Base-by-base conservation (phyloP, 345 rosid genomes). In the Arabidopsis arenosa region DNA sequence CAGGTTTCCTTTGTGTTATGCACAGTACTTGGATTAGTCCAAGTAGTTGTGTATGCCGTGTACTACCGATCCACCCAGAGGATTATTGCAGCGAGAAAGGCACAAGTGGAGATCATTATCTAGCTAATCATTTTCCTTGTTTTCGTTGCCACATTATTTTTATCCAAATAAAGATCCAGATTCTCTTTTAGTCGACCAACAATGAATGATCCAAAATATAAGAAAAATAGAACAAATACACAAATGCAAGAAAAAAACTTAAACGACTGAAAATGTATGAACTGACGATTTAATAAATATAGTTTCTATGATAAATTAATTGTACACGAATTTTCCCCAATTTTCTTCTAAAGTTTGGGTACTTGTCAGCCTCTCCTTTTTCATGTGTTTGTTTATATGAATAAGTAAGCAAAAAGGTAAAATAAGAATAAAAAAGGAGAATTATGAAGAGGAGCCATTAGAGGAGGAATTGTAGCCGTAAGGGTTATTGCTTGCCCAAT, bases 401-500 rank as follows among this genome's bases (percentile, higher is more conserved):
- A 43, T 10, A 52, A 30, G 9, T 53, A 61, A 43, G 48, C 18
- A 60, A 61, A 68, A 49, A 26, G 5, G 8, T 12, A 39, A 55
- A n/a, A 37, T 3, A 6, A 37, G 36, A n/a, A 35, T 0, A 32
- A 44, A 54, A 54, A 41, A 45, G 8, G 26, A 75, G 55, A 40
- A 10, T 23, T 35, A 75, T 9, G 63, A 52, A 39, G 79, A 13
- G 63, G 79, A 11, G 69, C 69, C 79, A 51, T 75, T 75, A 40
- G 74, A 52, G 48, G 90, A 58, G 41, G 93, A 78, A 57, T 51
- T 87, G 51, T 92, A 90, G 76, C 99, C 99, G 61, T 92, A 87
- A 13, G 99, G 97, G 74, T 95, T 92, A 78, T 92, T 89, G 87
- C 91, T 86, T 9, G 99, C 97, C 97, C 99, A 92, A 77, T 89